Conservation (phyloP, 352 stramenopile genomes). For the Globisporangium emineosum region DNA sequence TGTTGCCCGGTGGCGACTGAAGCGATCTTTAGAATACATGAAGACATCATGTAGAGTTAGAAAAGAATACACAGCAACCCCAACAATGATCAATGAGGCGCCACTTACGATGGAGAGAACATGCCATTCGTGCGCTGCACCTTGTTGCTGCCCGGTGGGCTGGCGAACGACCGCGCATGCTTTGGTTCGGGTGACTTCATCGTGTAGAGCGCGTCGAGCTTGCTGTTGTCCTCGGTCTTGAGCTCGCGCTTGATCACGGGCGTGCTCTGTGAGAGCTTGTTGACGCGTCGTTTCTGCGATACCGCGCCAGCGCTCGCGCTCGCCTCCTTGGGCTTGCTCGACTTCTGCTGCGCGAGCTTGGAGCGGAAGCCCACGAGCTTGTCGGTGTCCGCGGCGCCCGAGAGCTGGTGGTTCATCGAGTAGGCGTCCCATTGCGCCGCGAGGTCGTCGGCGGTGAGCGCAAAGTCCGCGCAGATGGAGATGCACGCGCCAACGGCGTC, state of each 20-base stretch:
- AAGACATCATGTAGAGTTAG: background rate
- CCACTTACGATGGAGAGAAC: conserved; percentile 63
- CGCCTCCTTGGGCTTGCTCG: conserved; percentile 37
- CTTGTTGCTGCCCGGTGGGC: conserved; percentile 53
- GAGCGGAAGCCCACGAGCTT: conserved; percentile 70
- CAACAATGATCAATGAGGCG: background rate
- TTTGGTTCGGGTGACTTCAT: conserved; percentile 78
- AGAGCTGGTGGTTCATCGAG: conserved; percentile 83
- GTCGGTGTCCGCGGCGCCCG: conserved; percentile 48
- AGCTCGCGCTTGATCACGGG: conserved; percentile 70
- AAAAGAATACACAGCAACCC: background rate
- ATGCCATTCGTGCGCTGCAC: conserved; percentile 61
- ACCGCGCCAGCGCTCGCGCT: conserved; percentile 3
- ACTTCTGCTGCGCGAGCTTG: conserved; percentile 56
- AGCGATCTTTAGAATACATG: conserved; percentile 31
- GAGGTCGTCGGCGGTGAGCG: conserved; percentile 73
- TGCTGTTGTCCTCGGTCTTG: conserved; percentile 41
- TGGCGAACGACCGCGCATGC: conserved; percentile 58
- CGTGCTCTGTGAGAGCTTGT: conserved; percentile 38
- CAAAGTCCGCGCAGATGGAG: conserved; percentile 70
- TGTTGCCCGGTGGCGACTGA: conserved; percentile 64
- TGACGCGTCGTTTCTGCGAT: conserved; percentile 45
- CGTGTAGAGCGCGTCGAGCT: conserved; percentile 62
- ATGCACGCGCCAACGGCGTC: conserved; percentile 69
- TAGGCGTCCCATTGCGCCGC: conserved; percentile 82